Base-by-base conservation (phyloP, 1,284 basidiomycete genomes). In the Cutaneotrichosporon dermatis region DNA sequence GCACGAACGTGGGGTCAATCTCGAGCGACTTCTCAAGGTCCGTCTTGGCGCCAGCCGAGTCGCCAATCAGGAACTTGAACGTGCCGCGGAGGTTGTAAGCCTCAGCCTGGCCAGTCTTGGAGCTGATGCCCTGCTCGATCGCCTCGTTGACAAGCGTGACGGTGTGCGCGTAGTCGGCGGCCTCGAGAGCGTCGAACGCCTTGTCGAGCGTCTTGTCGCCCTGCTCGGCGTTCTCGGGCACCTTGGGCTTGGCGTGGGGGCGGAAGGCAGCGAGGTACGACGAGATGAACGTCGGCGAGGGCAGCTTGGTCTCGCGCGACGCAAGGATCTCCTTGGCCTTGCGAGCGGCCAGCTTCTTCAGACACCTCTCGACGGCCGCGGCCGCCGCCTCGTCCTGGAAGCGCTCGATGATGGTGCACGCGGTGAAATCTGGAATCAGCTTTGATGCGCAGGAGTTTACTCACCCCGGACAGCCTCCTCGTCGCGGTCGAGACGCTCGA, bases 211-310 rank as follows among this genome's bases (percentile, higher is more conserved):
- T 95, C 66, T 87, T 79, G 76, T 99, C 96, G 13, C 93, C 96
- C 63, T 81, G 79, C 41, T 42, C 15, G 1, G 90, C 85, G 49
- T 82, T 82, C 67, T 87, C 88, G n/a, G 93, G 90, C 42, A 95
- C 82, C 0, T 77, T 71, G 12, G 90, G 92, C 57, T 84, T 82
- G 13, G 87, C 77, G 61, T 87, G 86, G 62, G 87, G 81, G 66
- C 95, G 87, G 89, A 99, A 99, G 8, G 96, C 95, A 62, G 93
- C 89, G 72, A 99, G 91, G 82, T 99, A 99, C 2, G 94, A 91
- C 11, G 89, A 88, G 67, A 97, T 90, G 79, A 99, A 98, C 2
- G 91, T 95, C 66, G 86, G 86, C 33, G 92, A 92, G 15, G 94
- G 95, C 43, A 98, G 82, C 63, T 88, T 86, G 6, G 87, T 88